Conservation (phyloP, 2,329 filamentous ascomycete species). For the Pseudopithomyces maydicus region DNA sequence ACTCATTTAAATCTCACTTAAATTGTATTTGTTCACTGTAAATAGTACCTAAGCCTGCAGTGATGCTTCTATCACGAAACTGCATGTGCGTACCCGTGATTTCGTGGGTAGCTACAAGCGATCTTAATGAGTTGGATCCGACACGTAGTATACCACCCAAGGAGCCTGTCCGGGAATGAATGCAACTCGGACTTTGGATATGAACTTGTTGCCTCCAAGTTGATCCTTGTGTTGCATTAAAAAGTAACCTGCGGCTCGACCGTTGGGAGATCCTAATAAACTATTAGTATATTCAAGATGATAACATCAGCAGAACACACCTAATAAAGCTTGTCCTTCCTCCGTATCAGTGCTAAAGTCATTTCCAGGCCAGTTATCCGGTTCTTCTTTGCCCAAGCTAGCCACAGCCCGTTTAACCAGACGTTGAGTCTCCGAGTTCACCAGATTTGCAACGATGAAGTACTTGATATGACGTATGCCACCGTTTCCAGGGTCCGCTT, state of each 20-base stretch:
- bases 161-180: background rate
- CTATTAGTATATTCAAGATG: background rate
- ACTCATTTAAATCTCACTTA: too few relatives aligned
- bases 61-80: too few relatives aligned
- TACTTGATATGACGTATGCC: background rate
- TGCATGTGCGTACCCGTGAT: too few relatives aligned
- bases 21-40: too few relatives aligned
- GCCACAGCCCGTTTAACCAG: background rate
- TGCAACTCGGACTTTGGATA: background rate
- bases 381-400: background rate
- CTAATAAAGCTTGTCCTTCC: background rate
- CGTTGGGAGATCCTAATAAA: background rate
- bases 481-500: background rate
- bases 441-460: background rate
- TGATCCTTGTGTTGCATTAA: background rate
- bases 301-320: background rate
- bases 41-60: too few relatives aligned
- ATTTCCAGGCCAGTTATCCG: background rate
- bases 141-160: background rate
- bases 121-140: background rate
- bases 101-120: background rate
- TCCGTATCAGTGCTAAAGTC: background rate
- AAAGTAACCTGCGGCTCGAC: background rate
- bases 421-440: background rate
- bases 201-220: background rate